These are phyloP conservation scores for Trametes hirsuta DNA, from an alignment of 1,284 basidiomycete species.

Conservation along the genomic window DNA sequence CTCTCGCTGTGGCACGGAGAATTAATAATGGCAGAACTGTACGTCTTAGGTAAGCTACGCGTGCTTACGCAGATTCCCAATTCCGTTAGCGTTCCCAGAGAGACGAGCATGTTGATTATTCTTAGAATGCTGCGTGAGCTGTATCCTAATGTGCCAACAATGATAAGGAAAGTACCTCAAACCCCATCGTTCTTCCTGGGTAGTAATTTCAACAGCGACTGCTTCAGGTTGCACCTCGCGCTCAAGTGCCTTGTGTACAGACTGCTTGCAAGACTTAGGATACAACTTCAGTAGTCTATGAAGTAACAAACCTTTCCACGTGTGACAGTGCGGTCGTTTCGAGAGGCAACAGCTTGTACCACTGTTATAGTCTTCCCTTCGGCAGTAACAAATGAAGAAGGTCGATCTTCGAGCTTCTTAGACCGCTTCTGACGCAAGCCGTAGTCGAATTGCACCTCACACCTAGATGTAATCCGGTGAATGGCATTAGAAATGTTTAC, in stretches of 20 bases:
- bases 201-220: slow-evolving; percentile 50
- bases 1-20: slow-evolving; percentile 54
- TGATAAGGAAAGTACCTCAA: slow-evolving; percentile 46
- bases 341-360: slow-evolving; percentile 55
- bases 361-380: slow-evolving; percentile 72
- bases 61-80: slow-evolving; percentile 51
- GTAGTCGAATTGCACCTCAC: slow-evolving; percentile 81
- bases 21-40: background rate
- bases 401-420: slow-evolving; percentile 56
- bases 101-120: slow-evolving; percentile 65
- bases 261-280: slow-evolving; percentile 39
- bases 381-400: slow-evolving; percentile 60
- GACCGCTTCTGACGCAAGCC: slow-evolving; percentile 62
- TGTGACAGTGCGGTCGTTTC: slow-evolving; percentile 61
- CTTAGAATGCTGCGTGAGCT: slow-evolving; percentile 36
- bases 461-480: slow-evolving; percentile 46
- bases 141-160: background rate
- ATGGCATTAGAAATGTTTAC: background rate
- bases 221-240: slow-evolving; percentile 69
- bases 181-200: slow-evolving; percentile 74
- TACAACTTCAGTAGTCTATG: too few relatives aligned
- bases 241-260: slow-evolving; percentile 81
- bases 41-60: background rate
- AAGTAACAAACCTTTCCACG: slow-evolving; percentile 58
- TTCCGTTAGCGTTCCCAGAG: slow-evolving; percentile 51